These are phyloP conservation scores for Platanus orientalis DNA, from an alignment of 164 flowering plant species.

Conservation along the genomic window DNA sequence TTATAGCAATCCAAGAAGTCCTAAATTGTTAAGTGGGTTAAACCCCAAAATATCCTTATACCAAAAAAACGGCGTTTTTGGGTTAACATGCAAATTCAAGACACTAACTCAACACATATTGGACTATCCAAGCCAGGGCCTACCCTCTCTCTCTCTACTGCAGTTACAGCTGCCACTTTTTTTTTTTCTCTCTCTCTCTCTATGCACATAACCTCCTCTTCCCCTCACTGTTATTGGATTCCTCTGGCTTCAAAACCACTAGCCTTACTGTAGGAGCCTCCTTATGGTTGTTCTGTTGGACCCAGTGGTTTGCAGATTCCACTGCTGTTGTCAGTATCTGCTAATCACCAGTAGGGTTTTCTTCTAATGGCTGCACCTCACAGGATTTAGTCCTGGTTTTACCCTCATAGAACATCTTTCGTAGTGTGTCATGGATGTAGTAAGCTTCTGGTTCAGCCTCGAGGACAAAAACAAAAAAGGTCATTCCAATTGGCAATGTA, in stretches of 20 bases:
- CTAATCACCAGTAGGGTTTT: background rate
- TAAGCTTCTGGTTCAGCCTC: constrained; percentile 23
- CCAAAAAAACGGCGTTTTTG: no score
- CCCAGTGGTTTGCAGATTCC: background rate
- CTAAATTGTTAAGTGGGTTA: no score
- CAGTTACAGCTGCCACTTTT: no score
- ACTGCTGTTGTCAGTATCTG: background rate
- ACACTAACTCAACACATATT: no score
- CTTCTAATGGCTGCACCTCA: constrained; percentile 14
- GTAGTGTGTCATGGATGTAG: constrained; percentile 25
- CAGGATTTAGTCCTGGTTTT: constrained; percentile 25
- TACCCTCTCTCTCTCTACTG: no score
- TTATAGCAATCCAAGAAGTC: no score
- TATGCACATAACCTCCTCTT: background rate
- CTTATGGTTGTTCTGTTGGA: background rate
- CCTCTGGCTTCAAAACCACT: background rate
- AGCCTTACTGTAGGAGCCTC: background rate
- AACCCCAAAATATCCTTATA: no score
- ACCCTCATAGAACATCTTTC: constrained; percentile 28
- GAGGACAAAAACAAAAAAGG: constrained; percentile 22
- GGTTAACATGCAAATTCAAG: no score
- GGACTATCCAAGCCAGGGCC: no score
- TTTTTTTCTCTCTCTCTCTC: background rate
- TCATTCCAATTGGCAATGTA: constrained; percentile 31
- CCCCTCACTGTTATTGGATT: background rate